Conservation (phyloP, 208 protist genomes). For the Leishmania major region DNA sequence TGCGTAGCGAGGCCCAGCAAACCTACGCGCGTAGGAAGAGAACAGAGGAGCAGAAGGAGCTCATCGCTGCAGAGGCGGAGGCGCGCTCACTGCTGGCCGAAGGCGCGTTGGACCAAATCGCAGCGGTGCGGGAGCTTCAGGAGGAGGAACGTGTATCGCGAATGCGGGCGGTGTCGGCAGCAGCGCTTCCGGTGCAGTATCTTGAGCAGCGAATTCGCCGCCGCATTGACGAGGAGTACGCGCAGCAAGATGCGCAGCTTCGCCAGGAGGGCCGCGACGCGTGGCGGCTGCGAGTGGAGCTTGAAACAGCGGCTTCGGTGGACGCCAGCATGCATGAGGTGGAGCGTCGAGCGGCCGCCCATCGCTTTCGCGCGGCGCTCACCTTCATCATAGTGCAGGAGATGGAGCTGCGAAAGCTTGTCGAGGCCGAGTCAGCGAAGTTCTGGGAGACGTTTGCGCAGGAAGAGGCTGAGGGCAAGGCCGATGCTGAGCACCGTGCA, state of each 20-base stretch:
- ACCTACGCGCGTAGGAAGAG: constrained; percentile 11
- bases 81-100: constrained; percentile 12
- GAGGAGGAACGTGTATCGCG: neutral
- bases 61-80: constrained; percentile 17
- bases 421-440: constrained; percentile 34
- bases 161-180: constrained; percentile 12
- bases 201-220: constrained; percentile 29
- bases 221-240: constrained; percentile 19
- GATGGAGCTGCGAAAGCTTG: constrained; percentile 16
- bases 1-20: constrained; percentile 19
- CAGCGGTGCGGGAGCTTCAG: constrained; percentile 9
- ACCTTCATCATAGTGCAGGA: constrained; percentile 66
- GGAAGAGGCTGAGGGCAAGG: constrained; percentile 31
- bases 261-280: constrained; percentile 55
- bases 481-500: constrained; percentile 56
- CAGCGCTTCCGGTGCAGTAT: constrained; percentile 21
- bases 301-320: neutral
- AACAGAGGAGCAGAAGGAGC: constrained; percentile 17
- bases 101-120: constrained; percentile 9
- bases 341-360: constrained; percentile 23
- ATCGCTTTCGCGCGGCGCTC: constrained; percentile 47
- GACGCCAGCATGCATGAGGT: constrained; percentile 1
- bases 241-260: constrained; percentile 20
- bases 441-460: constrained; percentile 22
- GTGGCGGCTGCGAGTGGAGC: constrained; percentile 47